Percentiles rank a stretch among this genome's conserved stretches.
Conservation (phyloP, 2,329 filamentous ascomycete species). For the Apiospora malaysiana region DNA sequence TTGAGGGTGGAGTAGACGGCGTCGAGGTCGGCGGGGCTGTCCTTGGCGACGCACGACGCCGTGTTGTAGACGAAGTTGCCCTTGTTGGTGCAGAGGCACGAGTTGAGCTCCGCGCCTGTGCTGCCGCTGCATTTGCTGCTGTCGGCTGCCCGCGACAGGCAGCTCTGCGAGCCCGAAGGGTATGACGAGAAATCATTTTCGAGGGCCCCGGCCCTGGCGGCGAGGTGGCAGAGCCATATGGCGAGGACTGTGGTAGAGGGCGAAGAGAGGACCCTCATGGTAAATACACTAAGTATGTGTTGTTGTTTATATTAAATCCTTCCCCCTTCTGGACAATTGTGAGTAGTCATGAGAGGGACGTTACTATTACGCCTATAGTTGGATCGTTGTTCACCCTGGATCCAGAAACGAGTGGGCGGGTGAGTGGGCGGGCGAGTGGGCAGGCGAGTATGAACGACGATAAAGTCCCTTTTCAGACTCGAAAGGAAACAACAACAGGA, state of each 20-base stretch:
- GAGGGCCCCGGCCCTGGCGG: constrained; percentile 33
- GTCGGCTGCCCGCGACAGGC: constrained; percentile 49
- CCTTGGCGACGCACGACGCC: constrained; percentile 51
- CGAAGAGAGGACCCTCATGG: not conserved
- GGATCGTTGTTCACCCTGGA: not conserved
- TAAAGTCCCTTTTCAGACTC: too few relatives aligned
- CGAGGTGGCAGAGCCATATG: constrained; percentile 35
- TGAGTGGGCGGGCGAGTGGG: not conserved
- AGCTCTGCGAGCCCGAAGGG: constrained; percentile 47
- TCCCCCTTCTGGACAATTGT: not conserved
- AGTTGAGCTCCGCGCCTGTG: constrained; percentile 49
- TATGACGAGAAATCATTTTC: constrained; percentile 51
- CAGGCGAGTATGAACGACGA: not conserved
- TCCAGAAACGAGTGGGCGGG: not conserved
- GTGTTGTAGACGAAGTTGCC: constrained; percentile 55
- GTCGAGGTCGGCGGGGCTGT: constrained; percentile 44
- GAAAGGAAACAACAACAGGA: not conserved
- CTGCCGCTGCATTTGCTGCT: constrained; percentile 48
- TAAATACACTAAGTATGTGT: too few relatives aligned
- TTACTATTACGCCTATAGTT: not conserved
- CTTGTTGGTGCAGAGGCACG: constrained; percentile 56
- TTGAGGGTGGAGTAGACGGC: constrained; percentile 51
- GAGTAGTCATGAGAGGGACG: not conserved
- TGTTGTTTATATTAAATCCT: too few relatives aligned
- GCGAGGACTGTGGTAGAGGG: constrained; percentile 26